Percentiles rank a stretch among this genome's conserved stretches.
These are phyloP conservation scores for Fusarium fracticaudum DNA, from an alignment of 2,329 filamentous ascomycete genomes.

Conservation along the genomic window DNA sequence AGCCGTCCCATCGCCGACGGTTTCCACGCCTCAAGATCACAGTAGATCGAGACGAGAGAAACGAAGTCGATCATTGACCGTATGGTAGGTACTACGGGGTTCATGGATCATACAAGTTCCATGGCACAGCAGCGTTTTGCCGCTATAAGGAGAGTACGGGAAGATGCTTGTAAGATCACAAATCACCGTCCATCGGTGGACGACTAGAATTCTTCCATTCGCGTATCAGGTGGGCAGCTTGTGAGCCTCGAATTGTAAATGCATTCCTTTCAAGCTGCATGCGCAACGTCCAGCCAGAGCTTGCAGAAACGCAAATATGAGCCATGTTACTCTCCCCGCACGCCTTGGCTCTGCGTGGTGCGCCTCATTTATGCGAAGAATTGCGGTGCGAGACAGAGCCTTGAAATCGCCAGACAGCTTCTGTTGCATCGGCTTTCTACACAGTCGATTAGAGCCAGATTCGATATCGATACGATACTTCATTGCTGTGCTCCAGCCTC, in stretches of 20 bases:
- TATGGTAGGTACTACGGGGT: background rate
- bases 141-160: background rate
- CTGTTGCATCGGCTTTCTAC: background rate
- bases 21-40: background rate
- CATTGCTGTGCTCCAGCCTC: background rate
- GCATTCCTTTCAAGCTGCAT: conserved; percentile 20
- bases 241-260: conserved; percentile 13
- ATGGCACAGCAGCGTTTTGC: background rate
- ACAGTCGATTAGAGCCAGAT: background rate
- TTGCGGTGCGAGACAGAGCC: background rate
- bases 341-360: conserved; percentile 1
- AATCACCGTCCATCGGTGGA: background rate
- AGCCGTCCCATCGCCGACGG: conserved; percentile 14
- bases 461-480: background rate
- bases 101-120: background rate
- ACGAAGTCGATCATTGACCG: background rate
- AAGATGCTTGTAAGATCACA: background rate
- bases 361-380: conserved; percentile 7
- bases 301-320: conserved; percentile 23
- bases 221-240: conserved; percentile 3
- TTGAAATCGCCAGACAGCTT: background rate
- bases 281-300: conserved; percentile 12
- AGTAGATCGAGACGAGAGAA: background rate
- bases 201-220: background rate
- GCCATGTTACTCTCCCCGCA: conserved; percentile 13